Evolutionary conservation across 2,329 filamentous ascomycete genomes (phyloP).

Genomic region (Grosmannia serpens): DNA sequence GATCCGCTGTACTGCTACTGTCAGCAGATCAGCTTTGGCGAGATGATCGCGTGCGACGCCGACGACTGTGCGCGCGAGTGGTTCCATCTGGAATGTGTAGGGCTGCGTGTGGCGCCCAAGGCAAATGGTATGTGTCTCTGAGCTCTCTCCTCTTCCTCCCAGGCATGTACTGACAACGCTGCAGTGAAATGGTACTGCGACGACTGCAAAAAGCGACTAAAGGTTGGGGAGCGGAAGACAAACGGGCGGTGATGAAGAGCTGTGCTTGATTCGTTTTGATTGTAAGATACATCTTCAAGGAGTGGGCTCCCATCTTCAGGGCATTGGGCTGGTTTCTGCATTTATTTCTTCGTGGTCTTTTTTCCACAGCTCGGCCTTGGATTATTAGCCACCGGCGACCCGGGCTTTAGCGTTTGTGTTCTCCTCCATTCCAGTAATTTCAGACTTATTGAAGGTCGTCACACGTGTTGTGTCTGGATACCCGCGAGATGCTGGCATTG

Average conservation of each 20-base stretch:
- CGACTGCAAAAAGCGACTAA: constrained; percentile 60
- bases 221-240: constrained; percentile 40
- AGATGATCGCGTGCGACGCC: constrained; percentile 75
- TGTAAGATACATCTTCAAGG: background rate
- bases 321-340: background rate
- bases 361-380: background rate
- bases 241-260: constrained; percentile 28
- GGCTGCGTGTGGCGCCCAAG: constrained; percentile 65
- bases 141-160: background rate
- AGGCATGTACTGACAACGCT: constrained; percentile 4
- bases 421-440: background rate
- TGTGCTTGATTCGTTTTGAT: background rate
- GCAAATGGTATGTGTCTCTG: constrained; percentile 52
- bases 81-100: constrained; percentile 77
- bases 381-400: background rate
- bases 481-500: too few relatives aligned
- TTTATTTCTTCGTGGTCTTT: background rate
- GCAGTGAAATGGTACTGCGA: constrained; percentile 74
- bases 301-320: background rate
- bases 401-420: background rate
- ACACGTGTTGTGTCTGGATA: background rate
- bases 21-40: constrained; percentile 68
- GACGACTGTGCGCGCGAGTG: constrained; percentile 64
- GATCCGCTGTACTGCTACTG: constrained; percentile 73
- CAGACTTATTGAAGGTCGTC: background rate